Evolutionary conservation across 208 protist genomes (phyloP).

Genomic region (Tritrichomonas musculus): DNA sequence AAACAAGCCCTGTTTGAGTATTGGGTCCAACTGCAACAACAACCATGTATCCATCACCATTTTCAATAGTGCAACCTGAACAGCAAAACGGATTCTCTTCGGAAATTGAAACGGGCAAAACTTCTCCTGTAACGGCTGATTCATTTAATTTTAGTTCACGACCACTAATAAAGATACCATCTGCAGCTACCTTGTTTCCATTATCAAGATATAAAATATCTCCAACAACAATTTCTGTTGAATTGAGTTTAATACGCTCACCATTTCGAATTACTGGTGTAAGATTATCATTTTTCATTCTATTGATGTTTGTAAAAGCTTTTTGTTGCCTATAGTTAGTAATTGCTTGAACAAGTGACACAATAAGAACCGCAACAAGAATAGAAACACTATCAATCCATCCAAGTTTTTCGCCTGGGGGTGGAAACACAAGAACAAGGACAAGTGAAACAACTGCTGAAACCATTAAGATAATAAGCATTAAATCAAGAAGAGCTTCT

Average conservation of each 20-base stretch:
- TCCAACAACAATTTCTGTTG: slow-evolving; percentile 16
- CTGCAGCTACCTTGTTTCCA: slow-evolving; percentile 33
- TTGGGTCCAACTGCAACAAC: not conserved
- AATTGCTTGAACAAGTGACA: not conserved
- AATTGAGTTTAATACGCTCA: not conserved
- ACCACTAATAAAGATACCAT: not conserved
- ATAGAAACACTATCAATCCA: not conserved
- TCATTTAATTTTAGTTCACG: not conserved
- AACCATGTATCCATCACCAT: not conserved
- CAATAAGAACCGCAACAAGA: not conserved
- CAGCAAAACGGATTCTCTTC: not conserved
- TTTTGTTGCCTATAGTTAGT: not conserved
- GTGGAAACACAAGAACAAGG: not conserved
- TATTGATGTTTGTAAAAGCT: not conserved
- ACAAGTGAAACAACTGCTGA: not conserved
- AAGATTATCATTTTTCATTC: not conserved
- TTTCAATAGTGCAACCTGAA: not conserved
- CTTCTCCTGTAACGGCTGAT: not conserved
- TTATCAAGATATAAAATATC: slow-evolving; percentile 39
- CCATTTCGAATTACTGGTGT: not conserved
- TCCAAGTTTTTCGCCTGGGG: not conserved
- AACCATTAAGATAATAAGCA: not conserved
- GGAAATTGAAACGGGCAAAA: not conserved
- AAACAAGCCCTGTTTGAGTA: not conserved
- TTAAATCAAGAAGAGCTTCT: not conserved